Evolutionary conservation across 169 alveolate species (phyloP), one percentile per base, ranked within the genome.

Genomic region (Cryptosporidium bovis): DNA sequence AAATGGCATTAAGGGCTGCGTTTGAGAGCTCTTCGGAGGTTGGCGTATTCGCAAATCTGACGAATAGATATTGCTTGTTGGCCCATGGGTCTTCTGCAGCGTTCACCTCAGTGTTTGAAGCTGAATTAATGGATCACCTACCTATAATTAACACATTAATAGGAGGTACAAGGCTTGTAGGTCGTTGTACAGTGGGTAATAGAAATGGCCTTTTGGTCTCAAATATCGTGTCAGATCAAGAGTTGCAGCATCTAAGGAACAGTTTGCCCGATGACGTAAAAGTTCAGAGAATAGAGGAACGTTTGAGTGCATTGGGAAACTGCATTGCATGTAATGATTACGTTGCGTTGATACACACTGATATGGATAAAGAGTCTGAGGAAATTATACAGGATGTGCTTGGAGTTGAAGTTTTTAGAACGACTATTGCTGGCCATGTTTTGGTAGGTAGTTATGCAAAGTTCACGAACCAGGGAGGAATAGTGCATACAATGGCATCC

Each of bases 371-470:
- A 90, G 99, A 98, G 87, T 97, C 99, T 0, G 99, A 98, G 91
- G 99, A 98, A 89, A 97, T 98, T 60, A 94, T 98, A 34, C 98
- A 96, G 66, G 99, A 98, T 91, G 98, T 97, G 7, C 92, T 94
- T 33, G 98, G 98, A 82, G 99, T 98, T 13, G 99, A 98, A 92
- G 99, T 97, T 5, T 98, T 97, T 93, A 92, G 99, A 58, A 97
- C 99, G 1, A 96, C 99, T 51, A 95, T 98, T n/a, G 99, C 99
- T 24, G 98, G 98, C n/a, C 97, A 98, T 85, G 99, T 97, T 36
- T 94, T 98, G 58, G 99, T 97, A 36, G 99, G 99, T 56, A 96
- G 98, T 65, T 98, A 98, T 92, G 96, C 98, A 46, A 95, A 92
- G 20, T 94, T 98, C 64, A 97, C 98, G 50, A 98, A 98, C 91